Conservation (phyloP, 2,329 filamentous ascomycete genomes). For the Aspergillus luchuensis region DNA sequence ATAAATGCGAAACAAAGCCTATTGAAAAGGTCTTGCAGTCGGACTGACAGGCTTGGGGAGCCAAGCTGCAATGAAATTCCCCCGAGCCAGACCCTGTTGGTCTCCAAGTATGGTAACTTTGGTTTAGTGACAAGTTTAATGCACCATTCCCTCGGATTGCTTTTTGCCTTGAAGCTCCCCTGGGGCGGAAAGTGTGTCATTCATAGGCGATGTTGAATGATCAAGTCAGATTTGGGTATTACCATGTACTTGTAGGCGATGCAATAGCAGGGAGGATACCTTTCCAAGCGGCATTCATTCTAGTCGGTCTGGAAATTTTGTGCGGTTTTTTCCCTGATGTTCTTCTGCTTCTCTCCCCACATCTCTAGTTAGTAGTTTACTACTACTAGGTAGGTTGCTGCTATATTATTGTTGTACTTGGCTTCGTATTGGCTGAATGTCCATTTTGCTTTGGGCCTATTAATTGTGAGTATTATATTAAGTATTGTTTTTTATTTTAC, state of each 20-base stretch:
- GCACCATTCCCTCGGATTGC: constrained; percentile 6
- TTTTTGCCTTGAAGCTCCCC: not conserved
- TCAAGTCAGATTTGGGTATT: not conserved
- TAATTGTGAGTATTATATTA: constrained; percentile 6
- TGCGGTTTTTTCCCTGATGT: not conserved
- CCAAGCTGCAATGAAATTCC: constrained; percentile 8
- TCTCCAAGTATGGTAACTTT: constrained; percentile 24
- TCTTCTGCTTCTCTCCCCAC: constrained; percentile 1
- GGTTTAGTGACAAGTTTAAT: constrained; percentile 19
- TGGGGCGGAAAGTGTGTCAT: not conserved
- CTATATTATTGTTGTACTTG: constrained; percentile 2
- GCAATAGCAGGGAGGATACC: not conserved
- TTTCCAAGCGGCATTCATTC: not conserved
- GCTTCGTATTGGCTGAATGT: constrained; percentile 4
- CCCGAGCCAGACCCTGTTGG: constrained; percentile 17
- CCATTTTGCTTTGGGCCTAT: constrained; percentile 7
- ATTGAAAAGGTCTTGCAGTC: not conserved
- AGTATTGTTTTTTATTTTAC: constrained; percentile 8
- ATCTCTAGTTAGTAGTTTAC: not conserved
- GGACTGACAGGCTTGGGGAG: constrained; percentile 6
- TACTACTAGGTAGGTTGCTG: not conserved
- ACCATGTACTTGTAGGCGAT: not conserved
- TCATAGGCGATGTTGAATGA: not conserved
- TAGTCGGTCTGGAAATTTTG: not conserved
- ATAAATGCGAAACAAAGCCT: not conserved